phyloP scores from a whole-genome alignment of 2,329 filamentous ascomycete genomes.

The Cladosporium cucumerinum region DNA sequence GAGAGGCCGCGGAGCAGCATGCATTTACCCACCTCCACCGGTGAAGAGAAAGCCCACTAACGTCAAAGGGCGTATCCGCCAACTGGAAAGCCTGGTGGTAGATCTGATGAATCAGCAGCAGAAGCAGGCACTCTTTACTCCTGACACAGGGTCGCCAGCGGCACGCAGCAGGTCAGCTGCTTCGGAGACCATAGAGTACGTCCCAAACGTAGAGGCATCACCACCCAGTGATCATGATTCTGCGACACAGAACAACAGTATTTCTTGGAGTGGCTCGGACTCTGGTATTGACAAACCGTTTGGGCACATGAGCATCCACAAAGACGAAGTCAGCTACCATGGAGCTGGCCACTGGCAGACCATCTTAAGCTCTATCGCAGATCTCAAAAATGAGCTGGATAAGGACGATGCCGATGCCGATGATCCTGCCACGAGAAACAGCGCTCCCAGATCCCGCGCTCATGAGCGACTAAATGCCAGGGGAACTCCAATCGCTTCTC shows the following conservation, averaged over 20 bases:
- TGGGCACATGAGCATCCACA: slow-evolving; percentile 77
- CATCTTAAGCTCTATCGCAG: slow-evolving; percentile 61
- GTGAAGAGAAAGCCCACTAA: slow-evolving; percentile 32
- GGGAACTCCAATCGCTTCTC: background rate
- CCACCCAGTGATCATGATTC: slow-evolving; percentile 31
- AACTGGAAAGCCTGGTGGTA: slow-evolving; percentile 35
- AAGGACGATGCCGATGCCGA: slow-evolving; percentile 26
- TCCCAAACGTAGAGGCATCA: slow-evolving; percentile 24
- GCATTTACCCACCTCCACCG: slow-evolving; percentile 34
- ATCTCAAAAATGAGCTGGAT: slow-evolving; percentile 33
- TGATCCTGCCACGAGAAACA: slow-evolving; percentile 17
- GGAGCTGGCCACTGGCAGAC: slow-evolving; percentile 82
- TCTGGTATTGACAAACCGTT: slow-evolving; percentile 62
- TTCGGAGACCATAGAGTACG: background rate
- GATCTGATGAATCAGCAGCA: slow-evolving; percentile 36
- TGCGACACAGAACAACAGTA: slow-evolving; percentile 4
- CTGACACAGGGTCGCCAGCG: background rate
- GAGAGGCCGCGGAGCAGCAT: slow-evolving; percentile 30
- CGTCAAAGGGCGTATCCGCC: slow-evolving; percentile 36
- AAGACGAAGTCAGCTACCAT: slow-evolving; percentile 71
- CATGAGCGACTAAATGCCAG: background rate
- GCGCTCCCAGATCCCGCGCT: background rate
- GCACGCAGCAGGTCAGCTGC: background rate
- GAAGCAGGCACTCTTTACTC: slow-evolving; percentile 2
- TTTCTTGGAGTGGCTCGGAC: background rate